Conservation (phyloP, 345 rosid species). For the Erysimum cheiranthoides region DNA sequence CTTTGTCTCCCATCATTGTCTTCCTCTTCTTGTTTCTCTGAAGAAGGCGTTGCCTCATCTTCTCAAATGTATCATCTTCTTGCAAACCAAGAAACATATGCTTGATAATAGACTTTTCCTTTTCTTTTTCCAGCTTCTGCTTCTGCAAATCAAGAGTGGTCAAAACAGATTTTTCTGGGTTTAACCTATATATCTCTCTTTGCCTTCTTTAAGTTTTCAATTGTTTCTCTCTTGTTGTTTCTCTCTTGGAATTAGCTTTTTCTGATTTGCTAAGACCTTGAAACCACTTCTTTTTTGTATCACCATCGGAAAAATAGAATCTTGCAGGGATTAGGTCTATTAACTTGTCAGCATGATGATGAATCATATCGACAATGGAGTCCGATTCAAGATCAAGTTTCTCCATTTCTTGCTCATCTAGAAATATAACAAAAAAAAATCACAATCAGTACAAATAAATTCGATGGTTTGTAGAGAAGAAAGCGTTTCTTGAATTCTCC, state of each 20-base stretch:
- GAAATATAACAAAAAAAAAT: slow-evolving; percentile 2
- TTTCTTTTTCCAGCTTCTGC: slow-evolving; percentile 65
- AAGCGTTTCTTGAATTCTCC: neutral
- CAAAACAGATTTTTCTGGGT: slow-evolving; percentile 56
- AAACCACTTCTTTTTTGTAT: slow-evolving; percentile 64
- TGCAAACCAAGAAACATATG: slow-evolving; percentile 49
- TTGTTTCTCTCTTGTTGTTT: too few species aligned
- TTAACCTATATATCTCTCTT: slow-evolving; percentile 64
- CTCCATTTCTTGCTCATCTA: slow-evolving; percentile 52
- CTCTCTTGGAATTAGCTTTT: slow-evolving; percentile 64
- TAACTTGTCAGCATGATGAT: slow-evolving; percentile 55
- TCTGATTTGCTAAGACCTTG: slow-evolving; percentile 66
- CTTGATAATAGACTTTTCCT: slow-evolving; percentile 25
- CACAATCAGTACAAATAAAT: neutral
- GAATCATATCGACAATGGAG: slow-evolving; percentile 39
- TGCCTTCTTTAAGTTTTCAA: slow-evolving; percentile 69
- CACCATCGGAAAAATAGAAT: slow-evolving; percentile 75
- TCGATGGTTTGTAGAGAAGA: too few species aligned
- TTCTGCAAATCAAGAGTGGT: slow-evolving; percentile 68
- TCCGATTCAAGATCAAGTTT: slow-evolving; percentile 10
- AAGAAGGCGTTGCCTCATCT: slow-evolving; percentile 58
- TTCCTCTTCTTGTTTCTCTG: slow-evolving; percentile 43
- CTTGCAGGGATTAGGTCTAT: slow-evolving; percentile 71
- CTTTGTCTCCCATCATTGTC: too few species aligned
- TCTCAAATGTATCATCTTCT: slow-evolving; percentile 68